Evolutionary conservation across 2,329 filamentous ascomycete genomes (phyloP), one percentile per base, ranked within the genome.

Genomic region (Simplicillium aogashimaense): DNA sequence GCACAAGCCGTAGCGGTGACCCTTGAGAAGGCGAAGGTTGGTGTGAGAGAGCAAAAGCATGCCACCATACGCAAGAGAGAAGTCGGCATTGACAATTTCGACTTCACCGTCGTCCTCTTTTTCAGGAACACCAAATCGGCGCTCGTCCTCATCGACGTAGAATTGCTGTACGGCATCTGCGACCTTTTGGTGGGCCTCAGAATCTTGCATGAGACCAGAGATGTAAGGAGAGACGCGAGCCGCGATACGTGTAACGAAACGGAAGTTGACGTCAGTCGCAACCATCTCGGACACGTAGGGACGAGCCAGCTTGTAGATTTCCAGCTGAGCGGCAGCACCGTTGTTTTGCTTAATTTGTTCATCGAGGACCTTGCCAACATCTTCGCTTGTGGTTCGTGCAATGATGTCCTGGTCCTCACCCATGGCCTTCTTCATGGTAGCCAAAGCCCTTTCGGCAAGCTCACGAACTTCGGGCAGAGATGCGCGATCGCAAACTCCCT

Each of bases 21-120:
- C 92, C 71, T 97, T 95, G 54, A 97, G 76, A 8, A 98, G 78
- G 33, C 88, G 82, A 34, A 98, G 72, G 60, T 95, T 97, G 50
- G 92, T 95, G 67, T 97, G 92, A 5, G 88, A 95, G 16, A 98
- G 76, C 45, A 98, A 70, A 50, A 98, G 78, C 89, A 95, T 97
- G 55, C 92, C 92, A 59, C 92, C 92, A 56, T 98, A 98, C 36
- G 89, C 92, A 17, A 98, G 77, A 15, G 92, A 98, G 69, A 98
- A 98, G 58, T 92, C 84, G 35, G 92, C 90, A 54, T 98, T 97
- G 58, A 98, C 92, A 56, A 98, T 95, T 64, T 97, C 92, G 16
- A 83, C 72, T 65, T 98, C 92, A 44, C 88, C 89, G 45, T 94
- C 86, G 45, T 95, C 87, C 46, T 92, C 86, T 61, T 89, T 85